These are phyloP conservation scores for Aspergillus biplanus DNA, from an alignment of 495 filamentous ascomycete genomes.

Conservation along the genomic window DNA sequence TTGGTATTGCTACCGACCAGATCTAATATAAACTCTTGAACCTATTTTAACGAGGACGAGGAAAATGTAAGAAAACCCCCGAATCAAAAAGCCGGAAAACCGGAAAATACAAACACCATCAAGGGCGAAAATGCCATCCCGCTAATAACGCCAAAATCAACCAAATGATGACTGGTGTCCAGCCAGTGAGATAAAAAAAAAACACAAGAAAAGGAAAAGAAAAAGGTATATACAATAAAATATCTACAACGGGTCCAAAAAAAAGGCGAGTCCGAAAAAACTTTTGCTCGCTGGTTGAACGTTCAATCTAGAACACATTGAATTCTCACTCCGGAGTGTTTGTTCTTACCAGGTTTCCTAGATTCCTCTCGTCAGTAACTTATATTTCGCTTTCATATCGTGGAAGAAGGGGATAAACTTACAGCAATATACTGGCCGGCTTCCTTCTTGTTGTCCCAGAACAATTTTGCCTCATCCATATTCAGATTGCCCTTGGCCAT, in stretches of 20 bases:
- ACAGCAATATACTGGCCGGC: conserved; percentile 87
- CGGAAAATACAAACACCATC: conserved; percentile 12
- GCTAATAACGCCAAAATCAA: conserved; percentile 35
- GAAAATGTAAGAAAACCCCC: conserved; percentile 7
- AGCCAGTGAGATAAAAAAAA: neutral
- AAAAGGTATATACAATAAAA: neutral
- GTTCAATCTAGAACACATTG: neutral
- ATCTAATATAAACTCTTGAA: conserved; percentile 19
- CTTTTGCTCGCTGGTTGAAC: neutral
- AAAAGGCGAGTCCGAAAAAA: neutral
- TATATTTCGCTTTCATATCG: neutral
- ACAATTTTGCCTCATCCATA: conserved; percentile 70
- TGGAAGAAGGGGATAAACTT: conserved; percentile 39
- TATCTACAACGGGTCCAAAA: neutral
- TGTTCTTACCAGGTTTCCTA: conserved; percentile 45
- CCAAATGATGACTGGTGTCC: neutral
- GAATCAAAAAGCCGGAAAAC: conserved; percentile 14
- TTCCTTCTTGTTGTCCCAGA: conserved; percentile 83
- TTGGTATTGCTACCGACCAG: conserved; percentile 25
- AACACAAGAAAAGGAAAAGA: neutral
- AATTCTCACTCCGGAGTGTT: neutral
- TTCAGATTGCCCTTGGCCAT: conserved; percentile 80
- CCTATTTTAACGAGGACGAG: neutral
- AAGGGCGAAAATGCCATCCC: conserved; percentile 26
- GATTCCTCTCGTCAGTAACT: conserved; percentile 18